Conservation (phyloP, 805 yeast species). For the Clavispora phyllophila region DNA sequence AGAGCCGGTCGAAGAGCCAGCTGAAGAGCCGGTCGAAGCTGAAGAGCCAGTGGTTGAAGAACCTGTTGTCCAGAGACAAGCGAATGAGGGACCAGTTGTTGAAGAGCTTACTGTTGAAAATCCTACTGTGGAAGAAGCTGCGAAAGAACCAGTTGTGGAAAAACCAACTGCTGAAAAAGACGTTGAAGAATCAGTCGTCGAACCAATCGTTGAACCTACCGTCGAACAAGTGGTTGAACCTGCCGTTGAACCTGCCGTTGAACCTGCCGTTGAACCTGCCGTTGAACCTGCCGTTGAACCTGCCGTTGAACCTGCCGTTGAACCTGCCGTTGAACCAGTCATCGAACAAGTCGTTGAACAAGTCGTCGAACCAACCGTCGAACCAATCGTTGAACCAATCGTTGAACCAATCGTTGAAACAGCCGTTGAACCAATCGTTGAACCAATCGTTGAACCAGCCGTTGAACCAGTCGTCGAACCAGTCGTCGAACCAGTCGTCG, state of each 20-base stretch:
- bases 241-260: not conserved
- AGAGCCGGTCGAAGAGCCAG: not conserved
- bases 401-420: not conserved
- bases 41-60: not conserved
- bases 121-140: not conserved
- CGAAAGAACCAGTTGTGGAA: not conserved
- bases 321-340: not conserved
- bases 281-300: not conserved
- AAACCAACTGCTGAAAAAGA: not conserved
- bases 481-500: not conserved
- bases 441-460: not conserved
- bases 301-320: not conserved
- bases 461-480: not conserved
- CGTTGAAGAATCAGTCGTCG: conserved; percentile 1
- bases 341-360: not conserved
- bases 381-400: no score
- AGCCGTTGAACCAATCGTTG: not conserved
- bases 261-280: not conserved
- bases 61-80: not conserved
- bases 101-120: conserved; percentile 4
- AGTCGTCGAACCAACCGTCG: no score
- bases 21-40: not conserved
- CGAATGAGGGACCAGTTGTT: conserved; percentile 2
- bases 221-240: no score
- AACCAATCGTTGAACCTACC: not conserved